Conservation (phyloP, 768 basidiomycete genomes). For the Suillus brevipes region DNA sequence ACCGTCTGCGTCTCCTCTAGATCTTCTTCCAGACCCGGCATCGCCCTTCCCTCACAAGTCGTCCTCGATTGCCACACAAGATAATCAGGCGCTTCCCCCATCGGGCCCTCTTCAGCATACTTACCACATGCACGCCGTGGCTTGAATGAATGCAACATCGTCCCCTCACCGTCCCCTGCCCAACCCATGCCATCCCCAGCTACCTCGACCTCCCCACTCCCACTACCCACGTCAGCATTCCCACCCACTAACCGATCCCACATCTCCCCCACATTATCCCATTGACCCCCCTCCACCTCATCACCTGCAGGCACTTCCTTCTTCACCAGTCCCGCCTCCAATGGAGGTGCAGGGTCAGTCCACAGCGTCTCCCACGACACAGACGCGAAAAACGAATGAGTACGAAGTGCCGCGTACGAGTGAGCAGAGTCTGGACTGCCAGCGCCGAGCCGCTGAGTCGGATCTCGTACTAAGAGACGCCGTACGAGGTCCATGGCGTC, state of each 20-base stretch:
- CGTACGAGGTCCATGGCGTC: constrained; percentile 80
- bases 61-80: constrained; percentile 1
- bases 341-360: constrained; percentile 57
- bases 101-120: constrained; percentile 40
- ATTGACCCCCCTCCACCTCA: constrained; percentile 36
- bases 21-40: constrained; percentile 4
- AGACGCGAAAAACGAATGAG: constrained; percentile 60
- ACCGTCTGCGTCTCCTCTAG: constrained; percentile 4
- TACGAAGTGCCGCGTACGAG: constrained; percentile 49
- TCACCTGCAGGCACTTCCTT: constrained; percentile 38
- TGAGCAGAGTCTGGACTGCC: constrained; percentile 39
- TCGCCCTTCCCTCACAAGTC: background rate
- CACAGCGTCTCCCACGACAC: constrained; percentile 67
- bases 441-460: constrained; percentile 59
- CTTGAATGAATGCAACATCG: constrained; percentile 29
- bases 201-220: background rate
- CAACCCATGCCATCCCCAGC: constrained; percentile 49
- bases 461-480: constrained; percentile 72
- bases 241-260: constrained; percentile 51
- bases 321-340: constrained; percentile 60
- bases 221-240: constrained; percentile 13
- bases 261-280: constrained; percentile 53
- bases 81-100: constrained; percentile 42
- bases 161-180: constrained; percentile 48
- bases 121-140: constrained; percentile 11